Base-by-base conservation (phyloP, 306 rosid genomes). In the Fagus crenata region DNA sequence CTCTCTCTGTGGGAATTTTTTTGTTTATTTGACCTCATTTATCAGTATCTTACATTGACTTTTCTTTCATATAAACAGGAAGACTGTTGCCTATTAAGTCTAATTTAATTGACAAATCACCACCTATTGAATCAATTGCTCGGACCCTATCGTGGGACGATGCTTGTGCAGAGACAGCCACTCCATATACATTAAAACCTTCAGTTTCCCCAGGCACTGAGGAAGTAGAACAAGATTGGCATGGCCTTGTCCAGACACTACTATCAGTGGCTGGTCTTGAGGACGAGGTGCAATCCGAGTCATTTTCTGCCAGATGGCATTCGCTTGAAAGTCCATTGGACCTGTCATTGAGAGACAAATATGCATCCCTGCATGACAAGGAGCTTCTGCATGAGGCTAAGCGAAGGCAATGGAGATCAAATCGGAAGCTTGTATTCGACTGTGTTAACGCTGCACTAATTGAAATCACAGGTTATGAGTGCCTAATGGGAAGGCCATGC, bases 31-130 rank as follows among this genome's bases (percentile, higher is more conserved):
- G 31, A 40, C 53, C 67, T 67, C 69, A 69, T 72, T 53, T 11
- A 7, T 75, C 42, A 43, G 32, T 75, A 46, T 54, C 41, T 78
- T 53, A 46, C 51, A 46, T 11, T 63, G 53, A 77, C 33, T 73
- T 18, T n/a, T 79, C 11, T 77, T 54, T 43, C 72, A 49, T 39
- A 76, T 61, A 35, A 72, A 80, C 86, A 90, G 99, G 91, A 80
- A 78, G 84, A 71, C 46, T 6, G 28, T 69, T 49, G 35, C 54
- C 77, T 3, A 67, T 77, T 0, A 96, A 81, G 89, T 91, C 90
- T 55, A 96, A 89, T 78, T 91, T 92, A 80, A 92, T 96, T 63
- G 99, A 92, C 92, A 95, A 95, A 79, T 92, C 99, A 56, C 99
- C 97, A 49, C 99, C 86, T 39, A 95, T 96, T 85, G 99, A 83